Conservation (phyloP, 1,284 basidiomycete species). For the Melanopsichium pennsylvanicum region DNA sequence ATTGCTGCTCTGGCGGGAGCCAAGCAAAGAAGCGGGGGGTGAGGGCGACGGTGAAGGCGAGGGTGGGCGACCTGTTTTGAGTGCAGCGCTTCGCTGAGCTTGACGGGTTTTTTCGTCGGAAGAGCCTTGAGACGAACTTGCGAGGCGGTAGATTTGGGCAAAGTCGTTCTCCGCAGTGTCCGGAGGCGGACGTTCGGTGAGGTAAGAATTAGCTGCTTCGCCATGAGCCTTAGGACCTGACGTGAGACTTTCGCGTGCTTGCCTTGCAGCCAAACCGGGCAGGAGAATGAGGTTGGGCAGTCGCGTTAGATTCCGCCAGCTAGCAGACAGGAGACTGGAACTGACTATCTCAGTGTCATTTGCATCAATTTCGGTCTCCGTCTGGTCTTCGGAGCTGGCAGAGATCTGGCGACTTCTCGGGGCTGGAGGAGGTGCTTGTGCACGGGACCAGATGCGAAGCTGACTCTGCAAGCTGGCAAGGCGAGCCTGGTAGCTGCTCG, state of each 20-base stretch:
- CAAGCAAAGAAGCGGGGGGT: constrained; percentile 29
- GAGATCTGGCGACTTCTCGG: constrained; percentile 22
- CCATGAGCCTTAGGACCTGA: constrained; percentile 8
- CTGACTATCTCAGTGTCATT: constrained; percentile 15
- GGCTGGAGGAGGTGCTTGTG: not conserved
- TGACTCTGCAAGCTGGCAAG: constrained; percentile 40
- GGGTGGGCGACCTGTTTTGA: constrained; percentile 27
- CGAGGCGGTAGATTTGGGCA: constrained; percentile 33
- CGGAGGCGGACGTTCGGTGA: not conserved
- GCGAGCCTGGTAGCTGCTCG: constrained; percentile 38
- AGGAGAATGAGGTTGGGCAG: constrained; percentile 44
- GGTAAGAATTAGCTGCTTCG: not conserved
- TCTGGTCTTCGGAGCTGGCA: constrained; percentile 23
- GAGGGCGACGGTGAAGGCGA: constrained; percentile 39
- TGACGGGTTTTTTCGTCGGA: constrained; percentile 13
- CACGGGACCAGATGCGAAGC: constrained; percentile 39
- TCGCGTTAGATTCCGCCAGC: constrained; percentile 44
- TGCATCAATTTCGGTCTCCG: constrained; percentile 5
- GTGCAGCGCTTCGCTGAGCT: constrained; percentile 19
- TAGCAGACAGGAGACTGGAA: constrained; percentile 30
- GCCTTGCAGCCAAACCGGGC: constrained; percentile 38
- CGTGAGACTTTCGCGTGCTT: constrained; percentile 25
- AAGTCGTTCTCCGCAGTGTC: constrained; percentile 13
- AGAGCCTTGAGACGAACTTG: constrained; percentile 1
- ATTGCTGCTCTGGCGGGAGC: constrained; percentile 36